These are phyloP conservation scores for Datura wrightii DNA, from an alignment of 257 asterid species.

Conservation along the genomic window DNA sequence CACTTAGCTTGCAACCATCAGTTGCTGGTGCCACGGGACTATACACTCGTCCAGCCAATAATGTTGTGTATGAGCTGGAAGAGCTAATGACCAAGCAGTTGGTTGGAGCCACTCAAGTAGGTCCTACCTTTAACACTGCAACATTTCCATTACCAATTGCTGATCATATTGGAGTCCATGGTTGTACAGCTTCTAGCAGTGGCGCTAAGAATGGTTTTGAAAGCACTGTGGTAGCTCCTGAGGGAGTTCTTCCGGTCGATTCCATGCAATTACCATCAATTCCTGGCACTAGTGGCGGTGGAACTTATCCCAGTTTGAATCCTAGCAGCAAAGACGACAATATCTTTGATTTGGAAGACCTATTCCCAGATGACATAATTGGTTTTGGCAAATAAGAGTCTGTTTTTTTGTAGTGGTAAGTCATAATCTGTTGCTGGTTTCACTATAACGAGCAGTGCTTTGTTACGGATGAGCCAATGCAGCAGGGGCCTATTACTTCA, in stretches of 20 bases:
- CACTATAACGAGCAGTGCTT: not conserved
- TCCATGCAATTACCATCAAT: not conserved
- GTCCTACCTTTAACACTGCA: not conserved
- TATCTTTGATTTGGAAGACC: slow-evolving; percentile 22
- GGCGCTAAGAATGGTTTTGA: not conserved
- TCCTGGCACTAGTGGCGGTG: not conserved
- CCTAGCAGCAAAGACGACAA: not conserved
- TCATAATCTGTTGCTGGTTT: not conserved
- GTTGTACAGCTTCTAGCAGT: not conserved
- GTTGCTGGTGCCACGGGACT: not conserved
- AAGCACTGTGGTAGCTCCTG: not conserved
- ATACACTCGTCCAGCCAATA: not conserved
- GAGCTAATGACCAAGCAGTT: not conserved
- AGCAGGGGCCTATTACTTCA: slow-evolving; percentile 11
- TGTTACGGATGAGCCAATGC: not conserved
- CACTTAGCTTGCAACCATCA: slow-evolving; percentile 8
- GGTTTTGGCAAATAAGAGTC: not conserved
- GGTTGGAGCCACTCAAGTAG: not conserved
- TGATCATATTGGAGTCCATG: not conserved
- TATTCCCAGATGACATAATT: slow-evolving; percentile 4
- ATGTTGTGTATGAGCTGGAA: not conserved
- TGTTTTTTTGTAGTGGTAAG: not conserved
- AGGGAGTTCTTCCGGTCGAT: not conserved
- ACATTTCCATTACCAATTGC: not conserved
- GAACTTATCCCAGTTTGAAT: not conserved